Percentiles rank a stretch among this genome's conserved stretches.
Evolutionary conservation across 805 yeast genomes (phyloP).

Genomic region (Candida railenensis): DNA sequence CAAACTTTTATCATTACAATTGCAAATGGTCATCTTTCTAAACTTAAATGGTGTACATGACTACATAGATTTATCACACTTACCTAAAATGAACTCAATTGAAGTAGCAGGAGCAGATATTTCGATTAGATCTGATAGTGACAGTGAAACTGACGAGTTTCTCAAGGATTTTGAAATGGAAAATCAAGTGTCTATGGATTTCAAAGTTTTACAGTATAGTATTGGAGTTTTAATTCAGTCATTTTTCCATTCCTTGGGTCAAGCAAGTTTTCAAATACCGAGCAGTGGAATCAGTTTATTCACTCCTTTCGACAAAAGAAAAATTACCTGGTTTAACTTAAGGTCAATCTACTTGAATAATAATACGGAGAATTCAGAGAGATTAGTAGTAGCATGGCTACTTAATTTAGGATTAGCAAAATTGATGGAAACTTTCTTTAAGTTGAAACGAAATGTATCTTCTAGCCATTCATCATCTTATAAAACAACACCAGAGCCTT

Average conservation of each 20-base stretch:
- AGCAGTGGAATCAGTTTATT: slow-evolving; percentile 12
- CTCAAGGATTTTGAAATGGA: not conserved
- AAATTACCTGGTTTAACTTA: slow-evolving; percentile 24
- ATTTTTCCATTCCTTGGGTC: slow-evolving; percentile 15
- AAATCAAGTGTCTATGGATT: slow-evolving; percentile 4
- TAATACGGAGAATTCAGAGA: slow-evolving; percentile 8
- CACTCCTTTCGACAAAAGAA: not conserved
- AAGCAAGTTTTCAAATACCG: slow-evolving; percentile 9
- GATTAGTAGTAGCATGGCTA: slow-evolving; percentile 38
- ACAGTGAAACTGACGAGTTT: slow-evolving; percentile 3
- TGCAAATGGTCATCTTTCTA: slow-evolving; percentile 45
- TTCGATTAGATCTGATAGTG: slow-evolving; percentile 7
- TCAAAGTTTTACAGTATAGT: slow-evolving; percentile 15
- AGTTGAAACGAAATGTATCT: slow-evolving; percentile 7
- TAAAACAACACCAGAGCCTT: slow-evolving; percentile 2
- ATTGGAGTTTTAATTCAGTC: slow-evolving; percentile 21
- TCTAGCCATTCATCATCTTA: not conserved
- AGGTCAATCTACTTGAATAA: slow-evolving; percentile 18
- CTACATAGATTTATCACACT: not conserved
- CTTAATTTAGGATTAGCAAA: slow-evolving; percentile 31
- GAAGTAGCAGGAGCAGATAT: slow-evolving; percentile 9
- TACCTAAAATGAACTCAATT: not conserved
- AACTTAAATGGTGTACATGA: slow-evolving; percentile 37
- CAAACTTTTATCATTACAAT: slow-evolving; percentile 39
- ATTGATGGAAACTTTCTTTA: slow-evolving; percentile 30